Base-by-base conservation (phyloP, 768 basidiomycete genomes). In the Rhodotorula paludigena region DNA sequence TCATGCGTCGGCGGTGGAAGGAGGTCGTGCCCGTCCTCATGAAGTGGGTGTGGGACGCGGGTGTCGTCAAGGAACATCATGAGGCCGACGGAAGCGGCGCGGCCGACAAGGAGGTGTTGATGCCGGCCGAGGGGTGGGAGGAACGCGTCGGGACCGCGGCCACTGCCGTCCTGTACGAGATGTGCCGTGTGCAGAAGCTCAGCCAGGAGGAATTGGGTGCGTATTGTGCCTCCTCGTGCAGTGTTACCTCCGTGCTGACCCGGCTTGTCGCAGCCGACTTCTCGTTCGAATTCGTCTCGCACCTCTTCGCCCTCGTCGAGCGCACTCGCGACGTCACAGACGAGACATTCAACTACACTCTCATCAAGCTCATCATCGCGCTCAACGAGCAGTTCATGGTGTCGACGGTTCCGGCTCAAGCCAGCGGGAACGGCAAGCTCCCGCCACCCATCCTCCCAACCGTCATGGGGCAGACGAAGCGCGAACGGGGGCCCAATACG, bases 321-420 rank as follows among this genome's bases (percentile, higher is more conserved):
- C 86, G 89, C 73, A 98, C 96, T 0, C 82, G 89, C 53, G 83
- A 87, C 69, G 85, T 89, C 80, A 85, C 86, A 3, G 93, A 98
- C 74, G 96, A 99, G 68, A 85, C 87, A 0, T 87, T 97, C 79
- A 98, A 97, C 75, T 98, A 97, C 77, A 87, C 89, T 1, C 87
- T 97, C 44, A 93, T 99, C 78, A 93, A 93, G 77, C 82, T 97
- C 41, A 86, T 98, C 68, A 87, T 92, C 39, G 87, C 92, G 0
- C 81, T 99, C 38, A 99, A 97, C 75, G 94, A 99, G 77, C 93
- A 98, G 78, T 99, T 94, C 79, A 99, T 99, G 94, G 92, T 97
- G 33, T 63, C 70, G 47, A 49, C 55, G 23, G 45, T 63, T 7
- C 66, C 66, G 36, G 56, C 44, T 8, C 11, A 9, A 55, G 66